Conservation (phyloP, 2,329 filamentous ascomycete genomes). For the Aspergillus chevalieri region DNA sequence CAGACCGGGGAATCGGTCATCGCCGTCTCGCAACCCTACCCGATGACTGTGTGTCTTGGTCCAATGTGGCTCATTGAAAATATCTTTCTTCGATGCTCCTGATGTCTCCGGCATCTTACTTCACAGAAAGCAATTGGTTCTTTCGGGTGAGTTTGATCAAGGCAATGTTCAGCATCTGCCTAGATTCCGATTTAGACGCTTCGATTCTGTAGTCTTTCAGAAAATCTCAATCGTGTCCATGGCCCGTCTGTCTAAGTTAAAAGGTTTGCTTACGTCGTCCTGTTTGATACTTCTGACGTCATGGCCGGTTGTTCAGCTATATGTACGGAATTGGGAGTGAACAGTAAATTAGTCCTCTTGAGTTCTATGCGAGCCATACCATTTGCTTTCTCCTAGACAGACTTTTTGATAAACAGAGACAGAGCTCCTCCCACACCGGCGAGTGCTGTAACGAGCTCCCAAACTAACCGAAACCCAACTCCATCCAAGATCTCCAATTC, state of each 20-base stretch:
- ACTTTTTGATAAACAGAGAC: background rate
- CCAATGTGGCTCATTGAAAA: constrained; percentile 42
- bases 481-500: background rate
- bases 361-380: background rate
- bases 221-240: background rate
- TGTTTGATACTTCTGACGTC: background rate
- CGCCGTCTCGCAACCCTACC: constrained; percentile 34
- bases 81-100: constrained; percentile 36
- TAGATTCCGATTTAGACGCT: background rate
- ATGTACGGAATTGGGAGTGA: no score
- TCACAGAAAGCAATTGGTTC: background rate
- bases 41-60: constrained; percentile 31
- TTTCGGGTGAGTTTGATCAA: background rate
- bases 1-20: constrained; percentile 34
- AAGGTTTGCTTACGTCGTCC: no score
- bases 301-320: background rate
- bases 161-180: background rate
- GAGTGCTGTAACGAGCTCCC: background rate
- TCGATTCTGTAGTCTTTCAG: background rate
- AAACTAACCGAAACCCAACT: background rate
- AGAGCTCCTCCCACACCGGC: background rate
- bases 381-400: background rate
- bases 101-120: constrained; percentile 22
- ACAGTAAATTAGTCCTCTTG: background rate
- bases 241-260: background rate